A percentile compares a stretch with the other conserved stretches of the same genome.
Evolutionary conservation across 352 stramenopile genomes (phyloP).

Genomic region (Pythium pyrilobum): DNA sequence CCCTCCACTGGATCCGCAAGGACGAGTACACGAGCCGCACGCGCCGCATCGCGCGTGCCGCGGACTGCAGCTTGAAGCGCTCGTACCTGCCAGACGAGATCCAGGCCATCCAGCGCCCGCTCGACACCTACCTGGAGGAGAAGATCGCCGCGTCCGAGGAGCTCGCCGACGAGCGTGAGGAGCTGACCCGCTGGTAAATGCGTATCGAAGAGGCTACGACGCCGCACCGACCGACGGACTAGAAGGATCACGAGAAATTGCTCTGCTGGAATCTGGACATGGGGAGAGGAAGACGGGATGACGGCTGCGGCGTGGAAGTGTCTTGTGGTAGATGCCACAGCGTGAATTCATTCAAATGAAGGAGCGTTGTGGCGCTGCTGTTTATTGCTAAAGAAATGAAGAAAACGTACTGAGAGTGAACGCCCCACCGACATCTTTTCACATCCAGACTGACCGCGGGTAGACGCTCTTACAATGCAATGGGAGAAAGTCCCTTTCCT

Average conservation of each 20-base stretch:
- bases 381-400: constrained; percentile 7
- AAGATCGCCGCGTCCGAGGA: constrained; percentile 51
- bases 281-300: not conserved
- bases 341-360: too few species aligned
- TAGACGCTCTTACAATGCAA: too few species aligned
- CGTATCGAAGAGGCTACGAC: not conserved
- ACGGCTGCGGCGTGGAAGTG: not conserved
- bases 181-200: constrained; percentile 81
- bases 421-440: too few species aligned
- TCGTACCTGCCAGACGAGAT: constrained; percentile 83
- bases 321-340: not conserved
- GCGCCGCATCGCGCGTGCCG: constrained; percentile 74
- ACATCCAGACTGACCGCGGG: too few species aligned
- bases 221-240: not conserved
- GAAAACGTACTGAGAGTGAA: not conserved
- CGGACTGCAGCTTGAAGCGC: constrained; percentile 84
- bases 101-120: constrained; percentile 78
- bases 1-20: constrained; percentile 72
- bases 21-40: constrained; percentile 72
- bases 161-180: constrained; percentile 62
- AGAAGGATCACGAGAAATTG: not conserved
- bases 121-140: constrained; percentile 67
- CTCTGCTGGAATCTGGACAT: not conserved
- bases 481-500: too few species aligned
- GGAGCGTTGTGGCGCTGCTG: not conserved